Percentiles rank a stretch among this genome's conserved stretches.
phyloP scores from a whole-genome alignment of 148 eudicot genomes.

The Amaranthus cruentus region DNA sequence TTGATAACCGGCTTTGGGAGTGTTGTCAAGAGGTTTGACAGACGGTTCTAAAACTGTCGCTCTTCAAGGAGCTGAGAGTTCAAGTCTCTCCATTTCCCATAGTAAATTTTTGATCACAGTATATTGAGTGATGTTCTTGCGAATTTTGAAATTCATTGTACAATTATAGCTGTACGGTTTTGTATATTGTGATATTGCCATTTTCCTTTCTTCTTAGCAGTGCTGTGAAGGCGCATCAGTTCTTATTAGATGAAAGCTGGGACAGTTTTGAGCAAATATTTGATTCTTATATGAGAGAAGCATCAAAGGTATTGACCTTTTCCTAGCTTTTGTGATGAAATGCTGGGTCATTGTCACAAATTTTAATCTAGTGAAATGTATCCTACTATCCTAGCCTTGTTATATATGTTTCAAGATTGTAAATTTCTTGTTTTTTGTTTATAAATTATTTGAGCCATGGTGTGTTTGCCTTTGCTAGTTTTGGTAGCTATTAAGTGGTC shows the following conservation, averaged over 20 bases:
- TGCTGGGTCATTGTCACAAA: background rate
- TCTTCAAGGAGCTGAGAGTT: constrained; percentile 99
- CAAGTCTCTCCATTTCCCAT: constrained; percentile 99
- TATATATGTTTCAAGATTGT: no score
- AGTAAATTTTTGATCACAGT: constrained; percentile 13
- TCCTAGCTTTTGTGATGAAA: background rate
- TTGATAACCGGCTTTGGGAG: constrained; percentile 59
- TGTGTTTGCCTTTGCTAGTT: no score
- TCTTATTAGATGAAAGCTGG: constrained; percentile 86
- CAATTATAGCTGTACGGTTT: constrained; percentile 9
- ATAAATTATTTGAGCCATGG: no score
- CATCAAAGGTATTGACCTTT: constrained; percentile 64
- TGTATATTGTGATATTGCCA: constrained; percentile 48
- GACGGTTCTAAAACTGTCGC: constrained; percentile 93
- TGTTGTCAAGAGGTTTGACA: constrained; percentile 99
- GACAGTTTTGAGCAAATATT: constrained; percentile 84
- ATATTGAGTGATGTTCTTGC: background rate
- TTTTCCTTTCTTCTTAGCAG: constrained; percentile 52
- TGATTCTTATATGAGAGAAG: constrained; percentile 89
- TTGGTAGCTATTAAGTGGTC: no score
- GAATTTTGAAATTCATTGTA: background rate
- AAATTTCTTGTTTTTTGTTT: no score
- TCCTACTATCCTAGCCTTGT: no score
- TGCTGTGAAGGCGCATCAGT: constrained; percentile 94
- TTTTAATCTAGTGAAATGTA: no score